These are phyloP conservation scores for Trichoderma orchidacearum DNA, from an alignment of 495 filamentous ascomycete genomes.

Conservation along the genomic window DNA sequence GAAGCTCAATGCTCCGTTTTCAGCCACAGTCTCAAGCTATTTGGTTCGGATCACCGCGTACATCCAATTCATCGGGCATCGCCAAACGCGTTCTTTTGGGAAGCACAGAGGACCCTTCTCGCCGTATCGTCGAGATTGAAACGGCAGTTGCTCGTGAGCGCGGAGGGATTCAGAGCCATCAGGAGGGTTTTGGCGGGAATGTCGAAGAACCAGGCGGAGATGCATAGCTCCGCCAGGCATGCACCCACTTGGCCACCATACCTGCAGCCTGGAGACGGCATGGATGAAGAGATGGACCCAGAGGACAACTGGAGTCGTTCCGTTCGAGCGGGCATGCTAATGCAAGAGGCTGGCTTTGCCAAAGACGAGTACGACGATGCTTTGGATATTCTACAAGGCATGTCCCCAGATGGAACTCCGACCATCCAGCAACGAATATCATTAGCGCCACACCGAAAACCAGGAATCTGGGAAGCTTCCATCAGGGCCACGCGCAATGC, in stretches of 20 bases:
- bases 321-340: slow-evolving; percentile 21
- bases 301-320: slow-evolving; percentile 28
- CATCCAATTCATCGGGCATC: background rate
- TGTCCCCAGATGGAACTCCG: slow-evolving; percentile 13
- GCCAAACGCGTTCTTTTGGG: slow-evolving; percentile 24
- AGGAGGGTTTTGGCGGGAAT: slow-evolving; percentile 24
- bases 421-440: slow-evolving; percentile 25
- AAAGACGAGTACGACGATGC: slow-evolving; percentile 18
- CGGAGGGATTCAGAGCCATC: slow-evolving; percentile 21
- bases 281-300: slow-evolving; percentile 22
- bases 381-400: slow-evolving; percentile 22
- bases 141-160: slow-evolving; percentile 20
- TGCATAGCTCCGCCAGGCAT: slow-evolving; percentile 17
- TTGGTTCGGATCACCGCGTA: background rate
- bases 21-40: background rate
- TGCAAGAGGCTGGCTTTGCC: slow-evolving; percentile 26
- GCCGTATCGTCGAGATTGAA: slow-evolving; percentile 18
- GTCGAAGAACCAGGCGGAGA: slow-evolving; percentile 21
- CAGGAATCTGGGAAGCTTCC: slow-evolving; percentile 20
- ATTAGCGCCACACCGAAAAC: background rate
- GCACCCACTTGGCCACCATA: slow-evolving; percentile 33
- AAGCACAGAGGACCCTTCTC: slow-evolving; percentile 27
- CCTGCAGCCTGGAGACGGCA: slow-evolving; percentile 25
- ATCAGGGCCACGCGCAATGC: slow-evolving; percentile 27
- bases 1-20: background rate